Base-by-base conservation (phyloP, 2,329 filamentous ascomycete species). In the Phialophora expanda region DNA sequence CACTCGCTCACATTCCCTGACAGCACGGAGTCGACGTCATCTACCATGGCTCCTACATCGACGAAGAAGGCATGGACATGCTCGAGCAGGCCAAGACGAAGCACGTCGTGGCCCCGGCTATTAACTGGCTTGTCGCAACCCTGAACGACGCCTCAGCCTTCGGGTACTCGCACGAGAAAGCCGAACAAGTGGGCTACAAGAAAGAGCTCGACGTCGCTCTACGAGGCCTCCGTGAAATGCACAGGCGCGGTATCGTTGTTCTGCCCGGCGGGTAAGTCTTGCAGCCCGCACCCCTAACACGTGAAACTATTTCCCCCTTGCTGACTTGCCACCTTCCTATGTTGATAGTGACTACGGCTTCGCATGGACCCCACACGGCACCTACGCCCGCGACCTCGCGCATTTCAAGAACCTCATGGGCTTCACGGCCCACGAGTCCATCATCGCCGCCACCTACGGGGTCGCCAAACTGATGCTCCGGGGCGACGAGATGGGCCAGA, bases 321-420 rank as follows among this genome's bases (percentile, higher is more conserved):
- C 9, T 32, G 1, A n/a, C 20, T 9, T 14, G 26, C 22, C 46
- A 24, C 44, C 34, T 41, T 12, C 61, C 56, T 24, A 28, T 24
- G 22, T 53, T 5, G 17, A 32, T 34, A 63, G 78, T 22, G 80
- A 83, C 66, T 84, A 82, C 55, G 80, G 81, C 2, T 83, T 83
- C 61, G 78, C 81, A 1, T 83, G 80, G 81, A 79, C 78, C 0
- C 81, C 80, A 0, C 81, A 83, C 51, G 81, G 81, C 7, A 82
- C 81, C 0, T 83, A 83, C 68, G 80, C 81, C 0, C 76, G 78
- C 1, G 82, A 84, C 61, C 75, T 83, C 3, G 78, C 76, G 44
- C 81, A 83, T 62, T 83, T 83, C 56, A 76, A 79, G 14, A 79
- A 81, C 11, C 73, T 81, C 0, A 73, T 83, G 4, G 79, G 74